These are phyloP conservation scores for Botrytis sinoallii DNA, from an alignment of 2,329 filamentous ascomycete genomes.

Conservation along the genomic window DNA sequence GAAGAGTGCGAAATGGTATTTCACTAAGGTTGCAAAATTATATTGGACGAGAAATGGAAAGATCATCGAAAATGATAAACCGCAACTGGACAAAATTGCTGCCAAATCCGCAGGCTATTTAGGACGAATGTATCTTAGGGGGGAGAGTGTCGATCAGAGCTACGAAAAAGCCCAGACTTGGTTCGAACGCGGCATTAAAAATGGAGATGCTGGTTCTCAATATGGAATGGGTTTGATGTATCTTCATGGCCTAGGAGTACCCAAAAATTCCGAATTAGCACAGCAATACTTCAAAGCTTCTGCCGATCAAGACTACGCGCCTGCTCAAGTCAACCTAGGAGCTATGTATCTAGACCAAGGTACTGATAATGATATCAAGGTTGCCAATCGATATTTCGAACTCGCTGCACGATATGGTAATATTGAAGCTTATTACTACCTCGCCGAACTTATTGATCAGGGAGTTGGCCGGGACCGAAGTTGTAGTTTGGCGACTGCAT, in stretches of 20 bases:
- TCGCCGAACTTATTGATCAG: constrained; percentile 65
- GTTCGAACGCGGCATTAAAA: constrained; percentile 64
- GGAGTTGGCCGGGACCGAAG: constrained; percentile 64
- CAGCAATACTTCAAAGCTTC: constrained; percentile 63
- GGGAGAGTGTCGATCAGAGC: constrained; percentile 66
- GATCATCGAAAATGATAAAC: constrained; percentile 52
- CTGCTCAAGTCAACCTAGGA: constrained; percentile 64
- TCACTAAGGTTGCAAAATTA: constrained; percentile 62
- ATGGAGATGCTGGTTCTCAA: constrained; percentile 64
- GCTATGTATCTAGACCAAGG: constrained; percentile 69
- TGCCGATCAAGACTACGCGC: constrained; percentile 64
- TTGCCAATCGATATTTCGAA: constrained; percentile 66
- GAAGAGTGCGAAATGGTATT: constrained; percentile 63
- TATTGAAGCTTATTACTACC: constrained; percentile 70
- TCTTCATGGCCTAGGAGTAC: constrained; percentile 62
- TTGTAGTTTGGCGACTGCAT: constrained; percentile 63
- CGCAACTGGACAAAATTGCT: constrained; percentile 60
- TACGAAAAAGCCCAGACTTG: constrained; percentile 62
- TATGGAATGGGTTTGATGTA: constrained; percentile 70
- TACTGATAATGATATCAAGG: constrained; percentile 41
- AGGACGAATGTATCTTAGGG: constrained; percentile 68
- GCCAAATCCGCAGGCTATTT: constrained; percentile 69
- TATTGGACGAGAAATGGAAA: constrained; percentile 67
- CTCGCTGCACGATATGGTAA: constrained; percentile 64
- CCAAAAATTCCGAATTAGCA: constrained; percentile 58